Evolutionary conservation across 176 grass and related monocot genomes (phyloP).

Genomic region (Elymus sibiricus): DNA sequence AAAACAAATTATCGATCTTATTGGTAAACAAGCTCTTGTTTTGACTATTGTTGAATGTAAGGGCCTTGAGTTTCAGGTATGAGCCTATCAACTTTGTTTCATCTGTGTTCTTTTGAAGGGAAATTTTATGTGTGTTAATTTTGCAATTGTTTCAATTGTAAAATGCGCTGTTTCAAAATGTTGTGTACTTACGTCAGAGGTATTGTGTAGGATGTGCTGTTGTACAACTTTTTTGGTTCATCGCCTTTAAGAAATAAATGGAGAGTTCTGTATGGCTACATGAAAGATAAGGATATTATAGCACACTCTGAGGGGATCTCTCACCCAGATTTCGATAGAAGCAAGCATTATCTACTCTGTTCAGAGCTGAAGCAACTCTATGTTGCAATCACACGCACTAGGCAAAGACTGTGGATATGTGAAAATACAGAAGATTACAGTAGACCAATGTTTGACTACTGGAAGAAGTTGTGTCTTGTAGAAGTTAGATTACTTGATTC

Average conservation of each 20-base stretch:
- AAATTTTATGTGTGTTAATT: neutral
- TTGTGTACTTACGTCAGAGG: neutral
- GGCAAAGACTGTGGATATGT: conserved; percentile 86
- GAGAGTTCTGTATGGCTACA: conserved; percentile 81
- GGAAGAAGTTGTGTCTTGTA: conserved; percentile 81
- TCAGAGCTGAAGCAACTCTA: conserved; percentile 95
- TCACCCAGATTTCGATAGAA: conserved; percentile 50
- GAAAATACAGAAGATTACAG: conserved; percentile 63
- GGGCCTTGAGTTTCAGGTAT: conserved; percentile 91
- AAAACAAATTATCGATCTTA: conserved; percentile 56
- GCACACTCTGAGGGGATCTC: conserved; percentile 31
- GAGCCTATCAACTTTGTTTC: neutral
- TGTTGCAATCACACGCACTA: conserved; percentile 81
- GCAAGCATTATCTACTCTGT: conserved; percentile 66
- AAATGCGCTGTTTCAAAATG: neutral
- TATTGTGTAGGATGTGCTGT: conserved; percentile 65
- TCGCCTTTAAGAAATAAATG: conserved; percentile 73
- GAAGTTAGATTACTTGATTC: conserved; percentile 66
- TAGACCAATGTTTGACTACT: conserved; percentile 78
- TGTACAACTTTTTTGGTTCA: conserved; percentile 83
- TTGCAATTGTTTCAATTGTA: neutral
- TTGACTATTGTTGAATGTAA: conserved; percentile 90
- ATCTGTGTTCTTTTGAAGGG: neutral
- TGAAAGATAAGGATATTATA: conserved; percentile 45
- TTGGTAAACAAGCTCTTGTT: conserved; percentile 82